These are phyloP conservation scores for Pezicula neosporulosa DNA, from an alignment of 2,329 filamentous ascomycete species.

Conservation along the genomic window DNA sequence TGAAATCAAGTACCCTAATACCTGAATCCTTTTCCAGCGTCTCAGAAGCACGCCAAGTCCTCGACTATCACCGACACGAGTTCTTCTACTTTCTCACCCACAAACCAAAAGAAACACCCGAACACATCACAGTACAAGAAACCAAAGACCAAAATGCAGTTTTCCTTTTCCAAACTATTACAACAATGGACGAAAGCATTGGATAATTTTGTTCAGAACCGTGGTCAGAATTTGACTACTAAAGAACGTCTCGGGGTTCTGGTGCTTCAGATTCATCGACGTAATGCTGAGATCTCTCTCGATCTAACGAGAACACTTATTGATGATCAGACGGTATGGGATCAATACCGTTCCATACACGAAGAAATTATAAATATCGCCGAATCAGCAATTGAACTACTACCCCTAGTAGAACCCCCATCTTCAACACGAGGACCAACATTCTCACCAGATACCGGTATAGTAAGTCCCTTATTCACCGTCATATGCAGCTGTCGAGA, in stretches of 20 bases:
- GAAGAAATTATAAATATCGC: not conserved
- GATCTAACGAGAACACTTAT: not conserved
- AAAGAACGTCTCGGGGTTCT: not conserved
- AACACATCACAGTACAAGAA: not conserved
- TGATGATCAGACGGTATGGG: not conserved
- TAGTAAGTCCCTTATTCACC: conserved; percentile 59
- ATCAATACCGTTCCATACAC: not conserved
- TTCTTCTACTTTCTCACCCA: not conserved
- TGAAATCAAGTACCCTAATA: not conserved
- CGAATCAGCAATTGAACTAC: not conserved
- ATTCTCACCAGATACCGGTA: conserved; percentile 45
- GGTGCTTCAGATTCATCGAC: not conserved
- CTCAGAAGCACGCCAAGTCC: not conserved
- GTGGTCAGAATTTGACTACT: not conserved
- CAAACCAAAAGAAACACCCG: not conserved
- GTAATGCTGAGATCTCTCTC: not conserved
- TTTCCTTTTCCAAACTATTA: not conserved
- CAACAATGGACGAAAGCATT: not conserved
- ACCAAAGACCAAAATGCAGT: not conserved
- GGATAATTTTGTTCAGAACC: not conserved
- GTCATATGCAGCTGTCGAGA: conserved; percentile 61
- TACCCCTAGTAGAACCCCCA: not conserved
- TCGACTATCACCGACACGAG: not conserved
- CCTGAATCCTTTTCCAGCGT: not conserved
- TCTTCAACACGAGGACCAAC: not conserved